A percentile compares a stretch with the other conserved stretches of the same genome.
Conservation (phyloP, 2,329 filamentous ascomycete species). For the Alternaria viburni region DNA sequence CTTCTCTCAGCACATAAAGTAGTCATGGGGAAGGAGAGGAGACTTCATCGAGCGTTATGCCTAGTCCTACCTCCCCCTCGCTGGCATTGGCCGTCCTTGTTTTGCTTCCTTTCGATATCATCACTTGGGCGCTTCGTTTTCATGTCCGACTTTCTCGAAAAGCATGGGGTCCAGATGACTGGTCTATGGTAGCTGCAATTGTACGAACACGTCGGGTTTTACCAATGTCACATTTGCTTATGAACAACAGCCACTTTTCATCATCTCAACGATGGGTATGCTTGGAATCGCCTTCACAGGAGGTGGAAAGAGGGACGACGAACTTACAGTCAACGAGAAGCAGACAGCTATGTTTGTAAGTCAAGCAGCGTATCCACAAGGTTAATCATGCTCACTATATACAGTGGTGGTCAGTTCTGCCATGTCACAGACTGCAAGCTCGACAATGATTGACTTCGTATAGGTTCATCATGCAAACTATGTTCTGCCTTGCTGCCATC, state of each 20-base stretch:
- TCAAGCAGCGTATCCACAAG: not conserved
- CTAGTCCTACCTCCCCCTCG: constrained; percentile 11
- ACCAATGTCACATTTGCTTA: not conserved
- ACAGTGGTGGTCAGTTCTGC: constrained; percentile 14
- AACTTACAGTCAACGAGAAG: constrained; percentile 9
- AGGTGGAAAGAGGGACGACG: constrained; percentile 11
- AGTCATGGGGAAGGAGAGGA: not conserved
- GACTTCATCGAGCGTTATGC: not conserved
- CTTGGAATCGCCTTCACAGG: constrained; percentile 19
- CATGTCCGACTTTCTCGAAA: constrained; percentile 20
- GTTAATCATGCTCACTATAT: not conserved
- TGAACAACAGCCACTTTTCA: constrained; percentile 8
- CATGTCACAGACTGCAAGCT: not conserved
- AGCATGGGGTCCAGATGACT: constrained; percentile 40
- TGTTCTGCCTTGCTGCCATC: constrained; percentile 17
- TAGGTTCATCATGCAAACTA: constrained; percentile 19
- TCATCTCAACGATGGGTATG: constrained; percentile 17
- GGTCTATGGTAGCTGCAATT: constrained; percentile 30
- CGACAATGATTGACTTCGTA: not conserved
- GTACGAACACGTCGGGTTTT: constrained; percentile 2
- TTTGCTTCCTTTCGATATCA: constrained; percentile 17
- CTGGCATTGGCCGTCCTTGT: constrained; percentile 14
- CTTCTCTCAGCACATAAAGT: not conserved
- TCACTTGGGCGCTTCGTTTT: constrained; percentile 18
- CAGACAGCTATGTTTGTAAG: constrained; percentile 21